Base-by-base conservation (phyloP, 1,139 yeast species). In the Yamadazyma atmosphaerica region DNA sequence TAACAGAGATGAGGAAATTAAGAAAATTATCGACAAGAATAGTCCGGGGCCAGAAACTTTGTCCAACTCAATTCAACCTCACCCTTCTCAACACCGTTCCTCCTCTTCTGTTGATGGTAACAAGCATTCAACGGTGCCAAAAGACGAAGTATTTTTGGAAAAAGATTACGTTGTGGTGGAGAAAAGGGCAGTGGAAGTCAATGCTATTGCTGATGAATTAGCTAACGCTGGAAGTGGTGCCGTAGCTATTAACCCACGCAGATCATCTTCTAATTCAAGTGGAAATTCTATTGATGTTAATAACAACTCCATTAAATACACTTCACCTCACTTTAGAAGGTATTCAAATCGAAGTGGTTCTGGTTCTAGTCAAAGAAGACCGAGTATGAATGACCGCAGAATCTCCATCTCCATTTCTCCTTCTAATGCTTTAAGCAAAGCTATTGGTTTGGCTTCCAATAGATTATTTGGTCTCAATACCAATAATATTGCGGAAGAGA, bases 111-210 rank as follows among this genome's bases (percentile, higher is more conserved):
- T 7, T 23, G 32, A 35, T 19, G 29, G 32, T 9, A 14, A 24
- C 16, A 37, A 37, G 4, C 26, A 25, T 4, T 31, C 38, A 2
- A 9, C 35, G 12, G 23, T 38, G 11, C 52, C 54, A 35, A 59
- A 54, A 31, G 71, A 75, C 18, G 83, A 78, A 35, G 56, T 74
- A 12, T 65, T 72, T 26, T 65, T 82, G 40, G 95, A 86, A 50
- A 81, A 79, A 47, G 97, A 89, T 53, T 92, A 92, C 52, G 98
- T 92, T 33, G 95, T 92, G 28, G 92, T 92, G 18, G 98, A 92
- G 58, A 90, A 89, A 60, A 76, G 95, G 38, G 88, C 94, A 0
- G 97, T 92, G 4, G 98, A 92, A 59, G 95, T 92, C 9, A 92
- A 92, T 63, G 94, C 96, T 1, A 70, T 92, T 40, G 98, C 98